Base-by-base conservation (phyloP, 164 flowering plant species). In the Sedum album region DNA sequence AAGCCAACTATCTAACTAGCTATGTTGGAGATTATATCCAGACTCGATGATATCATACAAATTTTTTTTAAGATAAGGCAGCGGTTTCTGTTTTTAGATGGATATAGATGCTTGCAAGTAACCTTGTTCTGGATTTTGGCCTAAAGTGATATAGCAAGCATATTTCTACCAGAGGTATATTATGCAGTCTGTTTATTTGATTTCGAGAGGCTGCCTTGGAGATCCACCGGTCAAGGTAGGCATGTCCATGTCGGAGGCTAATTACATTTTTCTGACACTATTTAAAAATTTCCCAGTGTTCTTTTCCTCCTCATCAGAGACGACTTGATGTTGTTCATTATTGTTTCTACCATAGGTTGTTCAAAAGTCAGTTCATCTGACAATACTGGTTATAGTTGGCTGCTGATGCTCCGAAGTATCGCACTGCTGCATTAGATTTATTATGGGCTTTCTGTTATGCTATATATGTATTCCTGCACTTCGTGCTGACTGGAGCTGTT, bases 311-410 rank as follows among this genome's bases (percentile, higher is more conserved):
- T 49, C 69, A 25, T 38, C 33, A 66, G 76, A 70, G 66, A 53
- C 64, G 73, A 76, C 75, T 84, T 87, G 88, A 86, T 84, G 73
- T 72, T 71, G 79, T 82, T 79, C 67, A 81, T 49, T 84, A 78
- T 79, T 88, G 81, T 77, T 88, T 78, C 82, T 79, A 83, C 86
- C 78, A 78, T 81, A 85, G 82, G 79, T 75, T 81, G 82, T 78
- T 70, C 79, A 31, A 72, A 71, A 31, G 74, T 70, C 71, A 77
- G 79, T 81, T 55, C 74, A 71, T 75, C 74, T 79, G 69, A 62
- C 76, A 76, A 53, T 53, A 49, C 68, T 75, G 79, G 70, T 74
- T 79, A 41, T 73, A 73, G 68, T 68, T 65, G 69, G 66, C 74
- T 33, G 82, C 79, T 82, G 83, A 73, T 80, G 74, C 78, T 55